These are phyloP conservation scores for Fusarium pseudograminearum DNA, from an alignment of 2,329 filamentous ascomycete species.

Conservation along the genomic window DNA sequence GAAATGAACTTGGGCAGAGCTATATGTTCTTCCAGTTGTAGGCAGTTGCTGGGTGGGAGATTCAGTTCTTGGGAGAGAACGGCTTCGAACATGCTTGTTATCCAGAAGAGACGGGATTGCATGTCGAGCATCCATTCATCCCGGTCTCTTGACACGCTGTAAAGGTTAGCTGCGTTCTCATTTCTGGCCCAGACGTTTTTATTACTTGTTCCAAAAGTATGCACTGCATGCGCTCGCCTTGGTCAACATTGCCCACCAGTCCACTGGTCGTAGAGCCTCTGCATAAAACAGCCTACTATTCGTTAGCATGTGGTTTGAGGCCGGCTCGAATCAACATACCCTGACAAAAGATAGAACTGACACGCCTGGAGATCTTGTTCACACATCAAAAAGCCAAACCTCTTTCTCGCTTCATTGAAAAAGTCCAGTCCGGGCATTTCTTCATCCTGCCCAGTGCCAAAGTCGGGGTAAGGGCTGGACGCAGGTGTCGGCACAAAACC, in stretches of 20 bases:
- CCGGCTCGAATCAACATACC: background rate
- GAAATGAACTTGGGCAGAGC: slow-evolving; percentile 36
- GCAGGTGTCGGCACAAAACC: slow-evolving; percentile 1
- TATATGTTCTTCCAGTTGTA: slow-evolving; percentile 30
- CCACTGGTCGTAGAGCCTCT: slow-evolving; percentile 24
- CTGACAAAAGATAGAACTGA: slow-evolving; percentile 29
- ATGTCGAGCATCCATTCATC: slow-evolving; percentile 41
- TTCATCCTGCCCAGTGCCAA: background rate
- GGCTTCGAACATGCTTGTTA: slow-evolving; percentile 41
- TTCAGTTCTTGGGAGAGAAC: slow-evolving; percentile 34
- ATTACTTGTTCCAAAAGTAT: slow-evolving; percentile 38
- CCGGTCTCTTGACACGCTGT: slow-evolving; percentile 11
- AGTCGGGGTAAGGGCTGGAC: background rate
- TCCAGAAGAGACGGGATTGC: slow-evolving; percentile 39
- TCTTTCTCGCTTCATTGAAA: slow-evolving; percentile 35
- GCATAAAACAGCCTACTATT: slow-evolving; percentile 24
- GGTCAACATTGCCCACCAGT: slow-evolving; percentile 39
- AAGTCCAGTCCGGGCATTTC: slow-evolving; percentile 28
- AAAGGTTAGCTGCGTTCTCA: background rate
- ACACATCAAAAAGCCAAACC: slow-evolving; percentile 32
- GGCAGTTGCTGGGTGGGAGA: slow-evolving; percentile 25
- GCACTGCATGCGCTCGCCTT: slow-evolving; percentile 37
- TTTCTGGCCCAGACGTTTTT: rapidly evolving
- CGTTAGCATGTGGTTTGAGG: background rate
- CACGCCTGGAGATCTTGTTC: slow-evolving; percentile 33